A percentile compares a stretch with the other conserved stretches of the same genome.
Evolutionary conservation across 805 yeast genomes (phyloP).

Genomic region (Cyberlindnera nakhonratchasimensis): DNA sequence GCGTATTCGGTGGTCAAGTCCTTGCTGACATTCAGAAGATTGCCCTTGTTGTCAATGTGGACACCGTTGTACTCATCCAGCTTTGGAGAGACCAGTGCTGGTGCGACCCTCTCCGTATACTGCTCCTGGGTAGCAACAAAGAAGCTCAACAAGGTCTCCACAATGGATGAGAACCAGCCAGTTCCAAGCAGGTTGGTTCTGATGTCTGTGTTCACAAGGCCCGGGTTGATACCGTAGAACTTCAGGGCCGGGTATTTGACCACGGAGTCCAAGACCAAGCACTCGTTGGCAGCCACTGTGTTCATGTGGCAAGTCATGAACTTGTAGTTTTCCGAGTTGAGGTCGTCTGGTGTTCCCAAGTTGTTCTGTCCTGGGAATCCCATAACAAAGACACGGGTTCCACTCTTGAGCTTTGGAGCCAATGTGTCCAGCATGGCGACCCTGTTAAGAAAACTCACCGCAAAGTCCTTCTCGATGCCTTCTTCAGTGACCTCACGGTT

Average conservation of each 20-base stretch:
- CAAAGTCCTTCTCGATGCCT: conserved; percentile 38
- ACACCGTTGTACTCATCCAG: conserved; percentile 31
- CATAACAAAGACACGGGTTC: conserved; percentile 34
- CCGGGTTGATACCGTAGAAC: conserved; percentile 40
- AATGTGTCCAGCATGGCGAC: conserved; percentile 30
- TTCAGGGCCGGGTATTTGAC: conserved; percentile 23
- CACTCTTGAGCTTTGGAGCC: conserved; percentile 24
- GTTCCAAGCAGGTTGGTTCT: conserved; percentile 33
- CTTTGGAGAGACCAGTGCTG: conserved; percentile 31
- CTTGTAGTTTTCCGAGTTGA: conserved; percentile 34
- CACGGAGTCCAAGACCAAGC: conserved; percentile 30
- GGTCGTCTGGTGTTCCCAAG: conserved; percentile 33
- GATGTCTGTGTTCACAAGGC: conserved; percentile 35
- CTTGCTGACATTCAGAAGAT: conserved; percentile 27
- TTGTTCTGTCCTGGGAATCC: conserved; percentile 38
- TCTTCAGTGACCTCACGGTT: conserved; percentile 33
- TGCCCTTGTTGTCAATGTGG: conserved; percentile 31
- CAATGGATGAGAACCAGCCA: conserved; percentile 23
- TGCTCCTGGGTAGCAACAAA: conserved; percentile 33
- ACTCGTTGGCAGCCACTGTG: conserved; percentile 43
- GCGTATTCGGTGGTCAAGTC: conserved; percentile 32
- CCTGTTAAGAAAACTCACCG: conserved; percentile 37
- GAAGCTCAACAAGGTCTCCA: conserved; percentile 33
- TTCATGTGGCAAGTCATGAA: conserved; percentile 33
- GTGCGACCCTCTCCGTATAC: conserved; percentile 32